A percentile compares a stretch with the other conserved stretches of the same genome.
Conservation (phyloP, 2,329 filamentous ascomycete genomes). For the Aulographum hederae region DNA sequence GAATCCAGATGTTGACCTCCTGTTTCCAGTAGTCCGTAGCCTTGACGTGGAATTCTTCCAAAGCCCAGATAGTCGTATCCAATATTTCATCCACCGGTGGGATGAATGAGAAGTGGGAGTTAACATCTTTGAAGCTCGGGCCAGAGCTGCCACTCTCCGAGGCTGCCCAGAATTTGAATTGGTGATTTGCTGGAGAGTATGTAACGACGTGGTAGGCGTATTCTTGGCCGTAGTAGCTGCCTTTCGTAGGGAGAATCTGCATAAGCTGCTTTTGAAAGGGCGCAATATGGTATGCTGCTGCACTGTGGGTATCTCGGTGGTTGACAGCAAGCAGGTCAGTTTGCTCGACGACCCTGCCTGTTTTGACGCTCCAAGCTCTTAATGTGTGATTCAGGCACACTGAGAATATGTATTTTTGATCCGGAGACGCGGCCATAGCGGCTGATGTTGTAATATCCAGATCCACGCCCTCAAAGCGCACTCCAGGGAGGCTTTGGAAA, state of each 20-base stretch:
- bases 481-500: constrained; percentile 44
- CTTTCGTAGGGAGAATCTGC: constrained; percentile 44
- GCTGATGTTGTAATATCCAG: constrained; percentile 41
- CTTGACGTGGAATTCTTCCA: constrained; percentile 27
- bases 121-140: constrained; percentile 52
- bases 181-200: constrained; percentile 73
- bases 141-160: constrained; percentile 39
- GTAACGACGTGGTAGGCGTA: constrained; percentile 50
- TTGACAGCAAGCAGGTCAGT: constrained; percentile 58
- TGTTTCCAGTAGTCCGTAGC: constrained; percentile 19
- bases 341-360: constrained; percentile 57
- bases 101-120: constrained; percentile 42
- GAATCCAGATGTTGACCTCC: constrained; percentile 26
- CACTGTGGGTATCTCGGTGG: constrained; percentile 35
- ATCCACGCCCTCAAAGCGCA: constrained; percentile 50
- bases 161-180: constrained; percentile 88
- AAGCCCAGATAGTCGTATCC: constrained; percentile 31
- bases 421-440: constrained; percentile 31
- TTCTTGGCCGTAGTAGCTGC: constrained; percentile 25
- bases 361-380: constrained; percentile 76
- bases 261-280: constrained; percentile 63
- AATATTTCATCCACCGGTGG: constrained; percentile 38
- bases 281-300: constrained; percentile 58
- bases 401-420: constrained; percentile 45
- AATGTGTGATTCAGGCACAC: constrained; percentile 79